These are phyloP conservation scores for Phytophthora pistaciae DNA, from an alignment of 352 stramenopile species.

Conservation along the genomic window DNA sequence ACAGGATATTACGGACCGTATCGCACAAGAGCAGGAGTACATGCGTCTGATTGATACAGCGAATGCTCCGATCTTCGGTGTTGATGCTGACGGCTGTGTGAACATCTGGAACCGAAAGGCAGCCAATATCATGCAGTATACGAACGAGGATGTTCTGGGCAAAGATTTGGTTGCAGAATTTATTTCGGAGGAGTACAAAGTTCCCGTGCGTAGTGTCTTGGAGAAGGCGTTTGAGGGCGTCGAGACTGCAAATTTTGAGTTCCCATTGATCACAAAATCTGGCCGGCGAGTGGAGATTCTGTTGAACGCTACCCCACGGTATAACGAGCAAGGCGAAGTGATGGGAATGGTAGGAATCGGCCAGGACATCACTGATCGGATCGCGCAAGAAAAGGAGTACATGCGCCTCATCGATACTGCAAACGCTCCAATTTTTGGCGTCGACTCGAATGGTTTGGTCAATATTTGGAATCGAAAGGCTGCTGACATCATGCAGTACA, in stretches of 20 bases:
- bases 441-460: slow-evolving; percentile 60
- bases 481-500: slow-evolving; percentile 83
- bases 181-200: slow-evolving; percentile 42
- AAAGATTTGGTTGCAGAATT: slow-evolving; percentile 50
- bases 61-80: slow-evolving; percentile 76
- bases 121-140: slow-evolving; percentile 65
- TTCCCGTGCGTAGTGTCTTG: slow-evolving; percentile 37
- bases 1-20: slow-evolving; percentile 70
- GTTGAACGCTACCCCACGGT: slow-evolving; percentile 59
- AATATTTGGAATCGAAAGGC: slow-evolving; percentile 86
- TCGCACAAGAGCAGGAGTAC: slow-evolving; percentile 77
- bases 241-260: slow-evolving; percentile 65
- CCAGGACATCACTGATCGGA: slow-evolving; percentile 66
- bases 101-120: slow-evolving; percentile 79
- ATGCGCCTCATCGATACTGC: slow-evolving; percentile 73
- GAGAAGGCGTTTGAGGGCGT: slow-evolving; percentile 63
- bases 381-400: slow-evolving; percentile 78
- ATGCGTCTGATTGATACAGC: slow-evolving; percentile 75
- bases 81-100: slow-evolving; percentile 59
- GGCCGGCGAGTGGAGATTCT: slow-evolving; percentile 57
- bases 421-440: slow-evolving; percentile 77
- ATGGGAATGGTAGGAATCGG: slow-evolving; percentile 67
- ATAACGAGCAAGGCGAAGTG: slow-evolving; percentile 60
- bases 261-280: slow-evolving; percentile 61
- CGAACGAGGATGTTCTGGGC: slow-evolving; percentile 56